Evolutionary conservation across 2,329 filamentous ascomycete species (phyloP).

Genomic region (Diaporthe aspalathi): DNA sequence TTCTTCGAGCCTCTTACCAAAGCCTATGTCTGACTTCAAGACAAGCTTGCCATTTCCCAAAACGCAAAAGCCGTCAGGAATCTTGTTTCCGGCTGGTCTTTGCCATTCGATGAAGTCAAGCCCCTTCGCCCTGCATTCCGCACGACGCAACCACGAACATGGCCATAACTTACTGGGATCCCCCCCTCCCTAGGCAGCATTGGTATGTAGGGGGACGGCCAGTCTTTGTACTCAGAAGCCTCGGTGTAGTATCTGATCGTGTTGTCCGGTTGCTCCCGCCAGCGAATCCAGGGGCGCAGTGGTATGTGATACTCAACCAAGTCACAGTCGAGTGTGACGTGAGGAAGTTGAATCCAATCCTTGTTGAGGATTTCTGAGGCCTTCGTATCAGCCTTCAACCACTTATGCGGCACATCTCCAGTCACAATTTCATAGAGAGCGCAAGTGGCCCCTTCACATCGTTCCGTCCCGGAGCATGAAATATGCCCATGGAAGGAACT

Average conservation of each 20-base stretch:
- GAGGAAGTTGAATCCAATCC: neutral
- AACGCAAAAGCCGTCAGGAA: no score
- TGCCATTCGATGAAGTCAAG: no score
- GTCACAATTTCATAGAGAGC: conserved; percentile 52
- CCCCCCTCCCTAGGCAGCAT: neutral
- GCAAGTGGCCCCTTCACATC: conserved; percentile 50
- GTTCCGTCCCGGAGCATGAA: conserved; percentile 40
- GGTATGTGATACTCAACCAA: neutral
- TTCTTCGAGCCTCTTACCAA: no score
- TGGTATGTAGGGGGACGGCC: neutral
- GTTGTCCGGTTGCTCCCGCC: conserved; percentile 46
- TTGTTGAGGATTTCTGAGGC: conserved; percentile 33
- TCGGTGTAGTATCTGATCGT: conserved; percentile 1
- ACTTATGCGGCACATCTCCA: conserved; percentile 39
- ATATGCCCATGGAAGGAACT: neutral
- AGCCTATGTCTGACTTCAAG: no score
- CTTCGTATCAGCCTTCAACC: conserved; percentile 43
- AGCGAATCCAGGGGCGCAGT: conserved; percentile 47
- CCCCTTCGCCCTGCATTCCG: no score
- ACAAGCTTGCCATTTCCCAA: no score
- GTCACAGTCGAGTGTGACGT: conserved; percentile 1
- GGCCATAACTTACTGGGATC: no score
- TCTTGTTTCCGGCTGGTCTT: no score
- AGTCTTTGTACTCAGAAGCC: neutral
- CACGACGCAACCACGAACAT: no score